Evolutionary conservation across 225 moss, liverwort and hornwort species (phyloP), one percentile per base, ranked within the genome.

Genomic region (Takakia lepidozioides): DNA sequence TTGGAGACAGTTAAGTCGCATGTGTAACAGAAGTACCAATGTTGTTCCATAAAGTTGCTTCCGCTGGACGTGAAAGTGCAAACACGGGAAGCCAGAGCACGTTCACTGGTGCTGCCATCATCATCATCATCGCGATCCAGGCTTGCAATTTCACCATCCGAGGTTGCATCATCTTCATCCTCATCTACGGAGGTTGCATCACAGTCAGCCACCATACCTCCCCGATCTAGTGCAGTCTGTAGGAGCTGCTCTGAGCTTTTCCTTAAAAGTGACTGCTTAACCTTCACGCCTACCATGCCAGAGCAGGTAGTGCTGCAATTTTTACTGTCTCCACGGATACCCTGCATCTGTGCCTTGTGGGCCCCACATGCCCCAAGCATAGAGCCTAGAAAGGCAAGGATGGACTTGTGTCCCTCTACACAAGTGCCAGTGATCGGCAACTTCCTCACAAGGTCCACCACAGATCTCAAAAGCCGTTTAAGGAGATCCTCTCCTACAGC

Each of bases 21-120:
- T 38, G 98, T 99, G 60, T 99, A 99, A 64, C 98, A 99, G 68
- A 99, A 99, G 68, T 99, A 99, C 98, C 98, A 99, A 60, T 99
- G 98, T 81, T 99, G 98, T 71, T 91, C 91, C 98, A 99, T 87
- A 42, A 91, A 99, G 72, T 87, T 99, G 67, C 98, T 99, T 26
- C 98, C 98, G 69, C 98, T 99, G 28, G 98, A 99, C 29, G 98
- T 99, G 72, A 91, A 99, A 38, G 98, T 99, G 60, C 98, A 99
- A 29, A 99, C 98, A 66, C 78, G 83, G 10, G 91, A 87, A 59
- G 98, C 91, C 38, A 99, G 54, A 5, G 73, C 64, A 62, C 87
- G 83, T 66, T 99, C 98, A 73, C 85, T 88, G 35, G 72, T 81
- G 61, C 76, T 83, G 47, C 80, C 78, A 56, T 79, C 87, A 60